Evolutionary conservation across 2,329 filamentous ascomycete species (phyloP), one percentile per base, ranked within the genome.

Genomic region (Xylariaceae sp.): DNA sequence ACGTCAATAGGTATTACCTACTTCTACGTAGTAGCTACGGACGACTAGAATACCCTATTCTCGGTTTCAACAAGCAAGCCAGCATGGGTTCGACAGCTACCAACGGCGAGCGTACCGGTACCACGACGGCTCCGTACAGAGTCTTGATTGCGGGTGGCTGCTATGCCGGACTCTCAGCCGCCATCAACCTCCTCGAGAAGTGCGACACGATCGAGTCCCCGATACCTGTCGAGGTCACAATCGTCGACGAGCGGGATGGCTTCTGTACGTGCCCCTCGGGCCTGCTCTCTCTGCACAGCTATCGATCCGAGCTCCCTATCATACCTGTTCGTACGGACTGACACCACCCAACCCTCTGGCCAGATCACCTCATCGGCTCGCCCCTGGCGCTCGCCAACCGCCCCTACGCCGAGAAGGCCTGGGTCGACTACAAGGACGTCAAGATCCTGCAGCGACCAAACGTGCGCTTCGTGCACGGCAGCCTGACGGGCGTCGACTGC

Each of bases 161-260:
- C 24, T 88, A 88, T 48, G 74, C 69, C n/a, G 83, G 83, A 21
- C 67, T 88, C 5, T 72, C 78, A 10, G 69, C 75, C 1, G 72
- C 76, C 5, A 59, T 83, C 45, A 82, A 83, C 51, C 66, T 89
- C 5, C 59, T 81, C 14, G 80, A 86, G 50, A 65, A 83, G 22
- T 73, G 72, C 38, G 64, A 72, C 59, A 69, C 50, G 46, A 67
- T 43, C 19, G 52, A 64, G 14, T 61, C 64, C 28, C 65, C 63
- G 16, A 63, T 80, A 28, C 67, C 74, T 1, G 58, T 85, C 11
- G 71, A 86, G 23, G 77, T 89, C 32, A 87, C 80, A 15, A 70
- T 89, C 15, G 76, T 85, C 16, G 83, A 89, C 48, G 81, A 88
- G 56, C 67, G 81, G n/a, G 83, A 89, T 63, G 84, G 84, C n/a